These are phyloP conservation scores for Kwoniella botswanensis DNA, from an alignment of 768 basidiomycete genomes.

Conservation along the genomic window DNA sequence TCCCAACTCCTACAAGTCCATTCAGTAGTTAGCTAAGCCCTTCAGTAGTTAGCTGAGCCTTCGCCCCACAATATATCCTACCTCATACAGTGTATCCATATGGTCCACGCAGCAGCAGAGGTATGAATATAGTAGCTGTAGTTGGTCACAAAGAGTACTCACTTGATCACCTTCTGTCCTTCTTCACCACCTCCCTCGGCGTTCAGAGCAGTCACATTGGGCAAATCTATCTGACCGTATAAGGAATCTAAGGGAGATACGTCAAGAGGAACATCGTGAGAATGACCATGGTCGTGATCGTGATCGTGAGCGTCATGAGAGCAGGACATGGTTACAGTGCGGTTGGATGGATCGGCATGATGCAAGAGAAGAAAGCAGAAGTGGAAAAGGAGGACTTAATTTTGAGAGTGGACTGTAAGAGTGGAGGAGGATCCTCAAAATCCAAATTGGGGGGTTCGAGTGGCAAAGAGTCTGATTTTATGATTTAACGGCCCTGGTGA, in stretches of 20 bases:
- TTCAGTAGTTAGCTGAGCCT: not conserved
- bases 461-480: not conserved
- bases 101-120: too few species aligned
- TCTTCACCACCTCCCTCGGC: constrained; percentile 62
- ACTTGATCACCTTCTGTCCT: constrained; percentile 70
- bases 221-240: constrained; percentile 74
- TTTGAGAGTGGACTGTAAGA: constrained; percentile 22
- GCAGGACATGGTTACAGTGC: constrained; percentile 26
- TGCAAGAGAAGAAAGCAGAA: not conserved
- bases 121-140: not conserved
- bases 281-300: constrained; percentile 58
- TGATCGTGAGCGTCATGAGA: constrained; percentile 41
- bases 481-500: too few species aligned
- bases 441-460: not conserved
- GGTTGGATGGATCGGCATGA: too few species aligned
- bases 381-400: not conserved
- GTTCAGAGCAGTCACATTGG: constrained; percentile 82
- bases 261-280: constrained; percentile 58
- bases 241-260: constrained; percentile 60
- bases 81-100: too few species aligned
- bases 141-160: constrained; percentile 13
- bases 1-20: constrained; percentile 70
- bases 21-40: not conserved
- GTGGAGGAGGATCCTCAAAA: constrained; percentile 26
- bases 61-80: too few species aligned